Evolutionary conservation across 2,329 filamentous ascomycete species (phyloP).

Genomic region (Cercospora zeae-maydis): DNA sequence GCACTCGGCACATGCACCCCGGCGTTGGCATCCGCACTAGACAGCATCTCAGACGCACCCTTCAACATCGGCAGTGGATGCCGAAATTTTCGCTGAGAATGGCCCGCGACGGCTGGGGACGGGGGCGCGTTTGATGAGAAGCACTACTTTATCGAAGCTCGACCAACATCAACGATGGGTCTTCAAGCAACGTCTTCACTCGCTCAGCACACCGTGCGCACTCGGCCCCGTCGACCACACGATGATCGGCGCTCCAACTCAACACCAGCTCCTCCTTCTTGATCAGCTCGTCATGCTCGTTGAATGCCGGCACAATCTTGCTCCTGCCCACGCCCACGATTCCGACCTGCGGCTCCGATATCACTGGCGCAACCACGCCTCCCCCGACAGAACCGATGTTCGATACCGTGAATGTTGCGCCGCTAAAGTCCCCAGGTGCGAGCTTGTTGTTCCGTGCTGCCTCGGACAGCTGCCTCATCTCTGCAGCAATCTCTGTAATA

Average conservation of each 20-base stretch:
- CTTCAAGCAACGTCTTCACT: constrained; percentile 73
- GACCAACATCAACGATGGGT: constrained; percentile 82
- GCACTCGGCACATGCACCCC: constrained; percentile 1
- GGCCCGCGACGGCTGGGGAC: neutral
- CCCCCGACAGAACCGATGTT: constrained; percentile 96
- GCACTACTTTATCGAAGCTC: constrained; percentile 58
- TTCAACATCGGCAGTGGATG: neutral
- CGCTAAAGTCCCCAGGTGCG: constrained; percentile 68
- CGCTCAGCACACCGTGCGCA: constrained; percentile 86
- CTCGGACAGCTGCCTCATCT: constrained; percentile 68
- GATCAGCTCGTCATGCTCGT: constrained; percentile 55
- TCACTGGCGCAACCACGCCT: constrained; percentile 84
- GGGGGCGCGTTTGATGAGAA: neutral
- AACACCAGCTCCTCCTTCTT: constrained; percentile 81
- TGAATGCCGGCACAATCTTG: constrained; percentile 76
- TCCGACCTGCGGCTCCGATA: constrained; percentile 84
- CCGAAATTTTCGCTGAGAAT: neutral
- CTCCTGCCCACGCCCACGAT: constrained; percentile 86
- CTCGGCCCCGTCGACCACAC: constrained; percentile 90
- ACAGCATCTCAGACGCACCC: neutral
- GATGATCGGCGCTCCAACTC: constrained; percentile 94
- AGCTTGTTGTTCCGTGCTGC: constrained; percentile 75
- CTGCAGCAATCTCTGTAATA: constrained; percentile 72
- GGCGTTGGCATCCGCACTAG: neutral
- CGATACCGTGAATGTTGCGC: constrained; percentile 90